Evolutionary conservation across 1,139 yeast species (phyloP).

Genomic region (Hansenula sp.): DNA sequence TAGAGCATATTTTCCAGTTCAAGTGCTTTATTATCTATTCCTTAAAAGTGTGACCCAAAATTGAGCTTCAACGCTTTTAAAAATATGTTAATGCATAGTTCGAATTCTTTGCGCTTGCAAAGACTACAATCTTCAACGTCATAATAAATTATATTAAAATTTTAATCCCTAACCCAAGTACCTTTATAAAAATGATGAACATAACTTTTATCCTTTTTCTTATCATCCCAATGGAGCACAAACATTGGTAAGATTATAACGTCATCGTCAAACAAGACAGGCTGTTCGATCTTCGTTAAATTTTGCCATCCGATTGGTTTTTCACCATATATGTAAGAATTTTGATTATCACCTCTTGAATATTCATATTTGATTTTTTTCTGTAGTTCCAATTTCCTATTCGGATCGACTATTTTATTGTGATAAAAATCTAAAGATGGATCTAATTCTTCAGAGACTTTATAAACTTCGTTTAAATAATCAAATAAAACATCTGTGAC

Average conservation of each 20-base stretch:
- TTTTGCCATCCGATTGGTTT: slow-evolving; percentile 16
- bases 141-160: too few relatives aligned
- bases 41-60: too few relatives aligned
- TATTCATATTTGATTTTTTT: slow-evolving; percentile 3
- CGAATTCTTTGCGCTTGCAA: too few relatives aligned
- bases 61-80: too few relatives aligned
- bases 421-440: not conserved
- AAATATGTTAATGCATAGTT: too few relatives aligned
- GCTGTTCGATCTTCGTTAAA: slow-evolving; percentile 9
- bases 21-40: too few relatives aligned
- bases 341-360: slow-evolving; percentile 7
- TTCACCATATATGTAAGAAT: slow-evolving; percentile 2
- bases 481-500: slow-evolving; percentile 56
- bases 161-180: too few relatives aligned
- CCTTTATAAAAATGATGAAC: too few relatives aligned
- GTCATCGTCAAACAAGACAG: slow-evolving; percentile 12
- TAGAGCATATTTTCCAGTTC: too few relatives aligned
- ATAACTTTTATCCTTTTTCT: too few relatives aligned
- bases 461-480: slow-evolving; percentile 34
- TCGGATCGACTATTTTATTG: slow-evolving; percentile 28
- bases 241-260: slow-evolving; percentile 10
- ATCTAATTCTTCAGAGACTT: slow-evolving; percentile 23
- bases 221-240: too few relatives aligned
- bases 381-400: slow-evolving; percentile 4
- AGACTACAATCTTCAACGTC: too few relatives aligned